phyloP scores from a whole-genome alignment of 2,329 filamentous ascomycete species.

The Mariannaea sp. region DNA sequence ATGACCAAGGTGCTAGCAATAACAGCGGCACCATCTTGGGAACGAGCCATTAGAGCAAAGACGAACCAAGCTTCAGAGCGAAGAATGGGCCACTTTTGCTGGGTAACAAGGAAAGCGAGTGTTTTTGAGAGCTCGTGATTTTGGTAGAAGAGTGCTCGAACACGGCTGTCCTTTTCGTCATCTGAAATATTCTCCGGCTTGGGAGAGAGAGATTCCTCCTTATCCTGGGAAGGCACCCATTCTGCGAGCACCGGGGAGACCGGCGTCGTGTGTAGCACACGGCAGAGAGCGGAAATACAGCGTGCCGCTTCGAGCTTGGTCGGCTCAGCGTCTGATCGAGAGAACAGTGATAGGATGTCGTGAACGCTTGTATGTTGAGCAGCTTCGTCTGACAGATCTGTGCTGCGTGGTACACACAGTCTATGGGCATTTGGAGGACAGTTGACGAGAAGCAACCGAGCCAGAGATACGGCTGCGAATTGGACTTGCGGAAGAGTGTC shows the following conservation, averaged over 20 bases:
- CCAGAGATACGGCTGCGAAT: constrained; percentile 62
- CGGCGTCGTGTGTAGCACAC: constrained; percentile 55
- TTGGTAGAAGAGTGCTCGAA: constrained; percentile 50
- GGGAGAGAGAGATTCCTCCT: constrained; percentile 10
- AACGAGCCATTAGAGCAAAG: constrained; percentile 63
- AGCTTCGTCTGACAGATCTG: constrained; percentile 36
- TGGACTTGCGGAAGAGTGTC: constrained; percentile 61
- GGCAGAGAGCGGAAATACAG: constrained; percentile 57
- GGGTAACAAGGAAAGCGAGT: constrained; percentile 58
- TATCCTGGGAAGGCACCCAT: constrained; percentile 41
- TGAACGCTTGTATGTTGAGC: constrained; percentile 43
- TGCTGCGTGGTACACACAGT: constrained; percentile 50
- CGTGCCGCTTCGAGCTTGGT: constrained; percentile 65
- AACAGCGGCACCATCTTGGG: constrained; percentile 53
- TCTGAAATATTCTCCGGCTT: neutral
- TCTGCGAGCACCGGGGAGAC: constrained; percentile 41
- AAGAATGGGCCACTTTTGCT: constrained; percentile 62
- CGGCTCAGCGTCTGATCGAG: constrained; percentile 50
- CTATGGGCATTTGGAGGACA: constrained; percentile 57
- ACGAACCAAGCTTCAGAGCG: constrained; percentile 67
- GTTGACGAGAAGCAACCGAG: constrained; percentile 59
- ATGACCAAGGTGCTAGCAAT: constrained; percentile 51
- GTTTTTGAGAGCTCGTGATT: constrained; percentile 50
- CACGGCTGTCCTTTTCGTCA: constrained; percentile 24
- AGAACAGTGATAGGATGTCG: constrained; percentile 46